Base-by-base conservation (phyloP, 495 filamentous ascomycete species). In the Talaromyces nanjingensis region DNA sequence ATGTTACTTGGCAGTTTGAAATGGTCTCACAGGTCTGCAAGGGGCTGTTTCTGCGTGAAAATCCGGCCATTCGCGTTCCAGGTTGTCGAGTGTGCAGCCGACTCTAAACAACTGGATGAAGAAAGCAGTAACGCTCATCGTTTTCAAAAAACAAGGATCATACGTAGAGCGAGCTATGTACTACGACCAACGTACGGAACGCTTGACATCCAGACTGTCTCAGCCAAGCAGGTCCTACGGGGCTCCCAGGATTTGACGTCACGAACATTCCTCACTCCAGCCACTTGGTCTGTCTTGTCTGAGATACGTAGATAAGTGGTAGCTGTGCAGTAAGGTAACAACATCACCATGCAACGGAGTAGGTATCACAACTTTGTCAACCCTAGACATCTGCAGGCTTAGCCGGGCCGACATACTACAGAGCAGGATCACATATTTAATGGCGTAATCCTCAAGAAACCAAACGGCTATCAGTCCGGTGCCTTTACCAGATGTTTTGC, bases 221-320 rank as follows among this genome's bases (percentile, higher is more conserved):
- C 27, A 37, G 27, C 8, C 56, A 20, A 59, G 56, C 16, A 37
- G 14, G n/a, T 49, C n/a, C 45, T 49, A 49, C 4, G 7, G 42
- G 45, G n/a, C 18, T 18, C 18, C 45, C 5, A 49, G 45, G 2
- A 9, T 59, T 59, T 59, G 56, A 59, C 56, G 56, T 59, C 31
- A 59, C 24, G n/a, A 59, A 59, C 56, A 59, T 59, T 59, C 56
- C 16, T 59, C 27, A 18, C 27, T 18, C 56, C 55, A 58, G 29
- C 27, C 31, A 24, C 31, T 37, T 12, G 27, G 29, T 37, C 24
- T 31, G 11, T n/a, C 56, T 18, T 37, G 27, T 37, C 29, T 59
- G 52, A 54, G 8, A 11, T 18, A 18, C 18, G 18, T 20, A 49
- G n/a, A 49, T 49, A 49, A 56, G 53, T 2, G 27, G 53, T 27